phyloP scores from a whole-genome alignment of 1,284 basidiomycete species.

The Tylopilus sp. region DNA sequence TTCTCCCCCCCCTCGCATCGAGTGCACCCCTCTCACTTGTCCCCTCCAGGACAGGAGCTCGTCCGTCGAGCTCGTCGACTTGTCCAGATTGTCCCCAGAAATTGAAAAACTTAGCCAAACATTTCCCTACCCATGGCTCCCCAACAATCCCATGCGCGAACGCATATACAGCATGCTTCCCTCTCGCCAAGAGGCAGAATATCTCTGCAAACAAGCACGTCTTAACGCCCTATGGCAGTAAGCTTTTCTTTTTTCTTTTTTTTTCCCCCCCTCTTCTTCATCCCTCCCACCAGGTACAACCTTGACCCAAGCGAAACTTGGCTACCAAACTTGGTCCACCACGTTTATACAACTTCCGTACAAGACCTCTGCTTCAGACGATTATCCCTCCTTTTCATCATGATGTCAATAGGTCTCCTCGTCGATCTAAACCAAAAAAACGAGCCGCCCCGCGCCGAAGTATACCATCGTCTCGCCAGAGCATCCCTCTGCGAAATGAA shows the following conservation, averaged over 20 bases:
- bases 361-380: slow-evolving; percentile 56
- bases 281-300: slow-evolving; percentile 48
- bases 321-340: slow-evolving; percentile 59
- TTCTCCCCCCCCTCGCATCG: background rate
- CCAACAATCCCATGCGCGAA: slow-evolving; percentile 50
- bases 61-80: slow-evolving; percentile 26
- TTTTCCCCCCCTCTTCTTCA: background rate
- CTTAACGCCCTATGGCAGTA: slow-evolving; percentile 69
- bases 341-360: slow-evolving; percentile 56
- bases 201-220: slow-evolving; percentile 57
- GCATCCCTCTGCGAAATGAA: slow-evolving; percentile 68
- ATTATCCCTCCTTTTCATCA: slow-evolving; percentile 60
- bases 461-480: slow-evolving; percentile 63
- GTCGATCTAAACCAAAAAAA: slow-evolving; percentile 57
- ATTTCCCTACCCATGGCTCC: slow-evolving; percentile 62
- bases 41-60: slow-evolving; percentile 24
- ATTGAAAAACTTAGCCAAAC: slow-evolving; percentile 56
- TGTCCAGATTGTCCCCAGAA: slow-evolving; percentile 42
- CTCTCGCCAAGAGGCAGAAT: slow-evolving; percentile 49
- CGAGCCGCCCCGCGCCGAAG: slow-evolving; percentile 54
- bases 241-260: slow-evolving; percentile 18
- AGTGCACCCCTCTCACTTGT: background rate
- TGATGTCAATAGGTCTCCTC: slow-evolving; percentile 63
- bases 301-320: slow-evolving; percentile 64
- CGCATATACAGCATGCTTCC: slow-evolving; percentile 59